Evolutionary conservation across 2,329 filamentous ascomycete species (phyloP), one percentile per base, ranked within the genome.

Genomic region (Periconia sp.): DNA sequence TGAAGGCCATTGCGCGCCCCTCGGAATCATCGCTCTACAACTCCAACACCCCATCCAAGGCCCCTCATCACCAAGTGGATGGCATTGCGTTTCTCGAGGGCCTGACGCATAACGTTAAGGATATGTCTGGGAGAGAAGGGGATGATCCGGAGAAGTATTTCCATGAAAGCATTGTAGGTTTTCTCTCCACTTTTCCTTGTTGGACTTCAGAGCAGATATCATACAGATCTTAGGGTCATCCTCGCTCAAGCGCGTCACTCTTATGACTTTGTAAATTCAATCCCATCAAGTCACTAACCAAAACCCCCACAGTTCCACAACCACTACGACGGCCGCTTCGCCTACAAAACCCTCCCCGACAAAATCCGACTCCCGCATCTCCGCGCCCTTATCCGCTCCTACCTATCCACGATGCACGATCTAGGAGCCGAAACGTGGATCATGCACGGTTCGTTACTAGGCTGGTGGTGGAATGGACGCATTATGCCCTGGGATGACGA

Each of bases 401-500:
- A 85, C 60, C 74, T 85, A 2, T 70, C 74, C 1, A 82, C 81
- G 6, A 85, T 85, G 82, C 71, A 77, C 41, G 76, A 80, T 47
- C 77, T 85, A 31, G 79, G 81, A 14, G 79, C 79, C 3, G 80
- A 84, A 58, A 86, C 83, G 9, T 86, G 83, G 83, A 80, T 86
- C 52, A 85, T 85, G 81, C 84, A 86, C 59, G 83, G 84, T 13
- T 81, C 80, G 6, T 70, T 86, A 41, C 72, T 86, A 15, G 82
- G 82, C 35, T 86, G 84, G 83, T 86, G 81, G 79, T 86, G 84
- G 84, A 85, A 85, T 59, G 76, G 79, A 49, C 78, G 79, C 63
- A 80, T 85, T 61, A 78, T 86, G 70, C 83, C 83, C 2, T 86
- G 84, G 83, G 84, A 86, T 63, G 80, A 79, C 13, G 83, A 86